Base-by-base conservation (phyloP, 306 rosid genomes). In the Vigna nakashimae region DNA sequence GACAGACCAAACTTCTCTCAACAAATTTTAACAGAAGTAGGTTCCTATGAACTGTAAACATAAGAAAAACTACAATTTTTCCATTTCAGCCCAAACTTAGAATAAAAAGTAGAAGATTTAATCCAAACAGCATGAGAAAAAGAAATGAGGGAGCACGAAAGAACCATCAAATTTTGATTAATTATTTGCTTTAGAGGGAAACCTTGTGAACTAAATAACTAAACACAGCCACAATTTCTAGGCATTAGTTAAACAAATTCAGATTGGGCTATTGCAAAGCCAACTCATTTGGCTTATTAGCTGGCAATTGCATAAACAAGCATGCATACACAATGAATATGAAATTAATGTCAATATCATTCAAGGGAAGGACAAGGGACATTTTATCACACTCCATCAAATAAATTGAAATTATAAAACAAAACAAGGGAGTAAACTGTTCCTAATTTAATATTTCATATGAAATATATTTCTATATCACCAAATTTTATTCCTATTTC, bases 151-250 rank as follows among this genome's bases (percentile, higher is more conserved):
- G 4, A 40, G 14, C 12, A 28, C 6, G 4, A 45, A 52, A 69
- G 30, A 62, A 52, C 7, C 38, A 51, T 55, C 28, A 56, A 53
- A 17, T 56, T 28, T 73, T 34, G 24, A 26, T 63, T 40, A 16
- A 60, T 43, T 22, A 22, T 40, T 30, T 73, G 20, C 18, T 56
- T 60, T 18, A 72, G 30, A 80, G 51, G 42, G 48, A 76, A 16
- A 65, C 15, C 59, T 38, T 16, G 50, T 63, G 57, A 50, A 63
- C n/a, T 79, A 71, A 79, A 55, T 42, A 55, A 71, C 56, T 5
- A 62, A 28, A 7, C 46, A 62, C 22, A 6, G 32, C 48, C 14
- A 63, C 24, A 34, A 63, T 34, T 32, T 34, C 18, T 16, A 63
- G 24, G 38, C 26, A 34, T 50, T 28, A 60, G 65, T 57, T 58